phyloP scores from a whole-genome alignment of 2,329 filamentous ascomycete species.

The Thermothelomyces thermophilus region DNA sequence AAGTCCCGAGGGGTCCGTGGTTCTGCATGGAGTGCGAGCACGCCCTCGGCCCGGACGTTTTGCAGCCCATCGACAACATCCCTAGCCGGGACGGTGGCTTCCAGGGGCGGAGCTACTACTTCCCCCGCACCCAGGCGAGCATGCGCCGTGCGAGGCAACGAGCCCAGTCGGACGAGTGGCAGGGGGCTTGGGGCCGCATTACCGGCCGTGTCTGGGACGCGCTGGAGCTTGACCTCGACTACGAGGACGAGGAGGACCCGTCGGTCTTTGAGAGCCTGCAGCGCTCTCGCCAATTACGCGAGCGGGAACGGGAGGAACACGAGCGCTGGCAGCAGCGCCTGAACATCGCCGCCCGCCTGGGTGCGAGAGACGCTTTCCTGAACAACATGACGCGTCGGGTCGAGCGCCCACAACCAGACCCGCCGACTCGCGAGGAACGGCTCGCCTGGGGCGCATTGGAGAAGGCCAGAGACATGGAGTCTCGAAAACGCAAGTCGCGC shows the following conservation, averaged over 20 bases:
- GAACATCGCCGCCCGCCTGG: conserved; percentile 72
- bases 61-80: conserved; percentile 20
- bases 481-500: conserved; percentile 66
- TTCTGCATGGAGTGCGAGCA: conserved; percentile 80
- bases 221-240: conserved; percentile 71
- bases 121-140: conserved; percentile 51
- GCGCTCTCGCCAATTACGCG: conserved; percentile 45
- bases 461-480: conserved; percentile 66
- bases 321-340: conserved; percentile 79
- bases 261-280: conserved; percentile 43
- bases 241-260: conserved; percentile 72
- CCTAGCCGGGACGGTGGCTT: not conserved
- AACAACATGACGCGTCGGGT: conserved; percentile 54
- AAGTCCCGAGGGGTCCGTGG: conserved; percentile 72
- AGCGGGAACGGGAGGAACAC: conserved; percentile 50
- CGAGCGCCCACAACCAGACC: conserved; percentile 43
- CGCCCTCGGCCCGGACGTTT: conserved; percentile 37
- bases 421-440: conserved; percentile 72
- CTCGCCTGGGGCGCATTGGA: conserved; percentile 89
- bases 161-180: conserved; percentile 77
- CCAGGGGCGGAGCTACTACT: conserved; percentile 29
- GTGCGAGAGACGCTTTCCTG: conserved; percentile 65
- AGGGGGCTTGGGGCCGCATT: conserved; percentile 71
- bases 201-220: conserved; percentile 58
- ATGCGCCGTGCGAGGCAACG: conserved; percentile 50